Evolutionary conservation across 306 rosid genomes (phyloP).

Genomic region (Psophocarpus tetragonolobus): DNA sequence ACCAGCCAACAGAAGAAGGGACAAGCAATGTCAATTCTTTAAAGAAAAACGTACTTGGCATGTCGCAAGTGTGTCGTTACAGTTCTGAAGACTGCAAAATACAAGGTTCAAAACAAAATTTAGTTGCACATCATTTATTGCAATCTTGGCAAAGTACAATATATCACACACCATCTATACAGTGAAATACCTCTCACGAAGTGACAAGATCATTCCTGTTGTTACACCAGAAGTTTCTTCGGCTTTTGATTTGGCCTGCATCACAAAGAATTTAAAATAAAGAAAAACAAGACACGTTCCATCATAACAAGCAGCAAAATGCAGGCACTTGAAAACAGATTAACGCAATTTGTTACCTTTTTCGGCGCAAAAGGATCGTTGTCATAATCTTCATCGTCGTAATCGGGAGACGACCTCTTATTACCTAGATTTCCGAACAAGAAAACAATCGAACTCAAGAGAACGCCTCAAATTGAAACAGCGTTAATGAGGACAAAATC

Average conservation of each 20-base stretch:
- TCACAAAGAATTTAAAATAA: neutral
- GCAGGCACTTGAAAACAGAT: neutral
- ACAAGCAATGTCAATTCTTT: conserved; percentile 6
- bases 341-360: conserved; percentile 43
- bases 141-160: neutral
- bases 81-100: conserved; percentile 73
- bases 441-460: neutral
- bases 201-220: conserved; percentile 89
- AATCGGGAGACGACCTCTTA: conserved; percentile 81
- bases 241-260: conserved; percentile 60
- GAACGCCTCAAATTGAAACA: conserved; percentile 22
- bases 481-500: neutral
- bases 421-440: conserved; percentile 45
- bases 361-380: conserved; percentile 66
- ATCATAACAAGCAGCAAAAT: conserved; percentile 2
- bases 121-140: conserved; percentile 22
- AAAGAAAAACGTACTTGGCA: conserved; percentile 65
- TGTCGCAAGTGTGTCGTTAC: conserved; percentile 73
- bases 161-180: conserved; percentile 9
- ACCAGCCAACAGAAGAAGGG: conserved; percentile 4
- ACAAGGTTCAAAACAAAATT: neutral
- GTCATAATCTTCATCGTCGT: conserved; percentile 70
- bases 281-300: neutral
- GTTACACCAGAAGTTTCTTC: conserved; percentile 82
- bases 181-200: conserved; percentile 77